Evolutionary conservation across 2,329 filamentous ascomycete genomes (phyloP), one percentile per base, ranked within the genome.

Genomic region (Xylaria sp.): DNA sequence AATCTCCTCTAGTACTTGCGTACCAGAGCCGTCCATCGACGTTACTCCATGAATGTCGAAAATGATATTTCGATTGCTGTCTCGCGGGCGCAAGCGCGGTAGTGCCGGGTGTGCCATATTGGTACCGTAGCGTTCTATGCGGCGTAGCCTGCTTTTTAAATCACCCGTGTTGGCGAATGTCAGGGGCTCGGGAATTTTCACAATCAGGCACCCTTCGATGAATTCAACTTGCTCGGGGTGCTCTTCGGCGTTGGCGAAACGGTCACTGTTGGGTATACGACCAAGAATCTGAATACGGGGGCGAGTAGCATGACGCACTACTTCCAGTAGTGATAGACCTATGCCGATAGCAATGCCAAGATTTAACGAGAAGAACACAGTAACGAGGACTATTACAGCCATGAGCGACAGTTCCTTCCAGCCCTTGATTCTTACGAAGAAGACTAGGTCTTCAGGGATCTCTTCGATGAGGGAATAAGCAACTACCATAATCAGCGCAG

Each of bases 11-110:
- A 99, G 84, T 0, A 98, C 95, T 81, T 98, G 96, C 0, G 93
- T 92, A 1, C 95, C 96, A 0, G 94, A 97, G 6, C 94, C 96
- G 78, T 99, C 96, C 75, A 99, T 90, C 33, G 92, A 92, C 0
- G 94, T 97, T 2, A 99, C 96, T n/a, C 96, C 96, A 75, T 98
- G 95, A 8, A 98, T 94, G 78, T 99, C 96, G 76, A 99, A 98
- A 71, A 99, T 94, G 79, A 99, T 86, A 77, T 97, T 98, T 74
- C 90, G 89, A 79, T 98, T 98, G 76, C 93, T 90, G 69, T 95
- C 91, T n/a, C 90, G 87, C 31, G 87, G 84, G 4, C 94, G 88
- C 15, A 97, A 85, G 2, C 92, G 88, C 0, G 96, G 96, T 20
- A 98, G 85, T 0, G 94, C 94, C 0, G 96, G 96, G 75, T 98